Conservation (phyloP, 1,284 basidiomycete species). For the Austroboletus rostrupii region DNA sequence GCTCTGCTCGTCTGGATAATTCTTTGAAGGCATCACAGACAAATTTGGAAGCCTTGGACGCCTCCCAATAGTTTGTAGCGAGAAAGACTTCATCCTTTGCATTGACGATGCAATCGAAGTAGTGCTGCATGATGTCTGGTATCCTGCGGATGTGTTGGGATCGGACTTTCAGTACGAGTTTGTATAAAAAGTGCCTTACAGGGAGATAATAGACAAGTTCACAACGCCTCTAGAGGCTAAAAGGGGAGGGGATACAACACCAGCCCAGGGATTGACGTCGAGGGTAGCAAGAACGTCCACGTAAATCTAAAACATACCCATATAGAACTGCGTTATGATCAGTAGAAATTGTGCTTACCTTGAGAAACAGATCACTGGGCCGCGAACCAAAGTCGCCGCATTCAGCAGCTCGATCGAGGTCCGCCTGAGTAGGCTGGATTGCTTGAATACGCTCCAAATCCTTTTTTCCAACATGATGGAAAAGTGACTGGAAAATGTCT, state of each 20-base stretch:
- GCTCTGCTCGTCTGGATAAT: constrained; percentile 47
- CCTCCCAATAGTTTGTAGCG: constrained; percentile 58
- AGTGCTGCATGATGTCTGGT: constrained; percentile 62
- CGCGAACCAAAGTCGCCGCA: constrained; percentile 42
- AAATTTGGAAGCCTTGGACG: constrained; percentile 48
- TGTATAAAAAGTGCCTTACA: constrained; percentile 26
- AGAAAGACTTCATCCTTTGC: constrained; percentile 60
- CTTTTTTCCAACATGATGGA: constrained; percentile 16
- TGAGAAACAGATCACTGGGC: constrained; percentile 48
- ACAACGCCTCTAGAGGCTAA: constrained; percentile 55
- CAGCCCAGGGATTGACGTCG: constrained; percentile 47
- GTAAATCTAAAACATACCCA: constrained; percentile 43
- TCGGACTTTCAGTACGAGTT: background rate
- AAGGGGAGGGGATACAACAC: constrained; percentile 53
- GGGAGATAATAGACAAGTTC: constrained; percentile 48
- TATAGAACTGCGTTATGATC: background rate
- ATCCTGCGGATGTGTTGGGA: constrained; percentile 36
- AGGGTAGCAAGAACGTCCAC: constrained; percentile 51
- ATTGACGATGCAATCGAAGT: constrained; percentile 50
- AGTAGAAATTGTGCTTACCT: constrained; percentile 26
- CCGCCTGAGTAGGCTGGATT: constrained; percentile 32
- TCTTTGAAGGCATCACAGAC: constrained; percentile 53
- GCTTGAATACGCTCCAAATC: constrained; percentile 19
- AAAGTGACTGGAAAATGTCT: constrained; percentile 20
- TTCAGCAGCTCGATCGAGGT: constrained; percentile 37